Conservation (phyloP, 768 basidiomycete species). For the Rhodosporidiobolus odoratus region DNA sequence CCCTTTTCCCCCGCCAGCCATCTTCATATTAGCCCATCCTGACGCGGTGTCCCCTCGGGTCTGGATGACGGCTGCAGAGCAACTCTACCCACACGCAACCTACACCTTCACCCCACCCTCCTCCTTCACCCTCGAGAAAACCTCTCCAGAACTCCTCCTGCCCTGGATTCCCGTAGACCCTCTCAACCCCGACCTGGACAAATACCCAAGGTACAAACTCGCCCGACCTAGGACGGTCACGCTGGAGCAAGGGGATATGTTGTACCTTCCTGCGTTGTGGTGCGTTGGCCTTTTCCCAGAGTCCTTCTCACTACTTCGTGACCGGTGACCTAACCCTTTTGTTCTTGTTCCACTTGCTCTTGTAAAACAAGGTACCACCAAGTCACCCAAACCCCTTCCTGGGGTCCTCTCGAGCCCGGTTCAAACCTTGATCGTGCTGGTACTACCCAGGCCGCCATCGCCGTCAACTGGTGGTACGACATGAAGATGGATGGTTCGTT, state of each 20-base stretch:
- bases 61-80: too few relatives aligned
- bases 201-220: conserved; percentile 43
- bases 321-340: background rate
- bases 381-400: conserved; percentile 46
- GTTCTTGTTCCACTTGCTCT: conserved; percentile 14
- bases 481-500: conserved; percentile 50
- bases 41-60: too few relatives aligned
- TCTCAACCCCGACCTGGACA: conserved; percentile 45
- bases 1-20: background rate
- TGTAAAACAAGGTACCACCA: conserved; percentile 48
- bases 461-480: conserved; percentile 68
- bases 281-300: conserved; percentile 55
- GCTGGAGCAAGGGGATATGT: conserved; percentile 65
- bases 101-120: conserved; percentile 49
- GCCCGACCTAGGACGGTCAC: conserved; percentile 65
- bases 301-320: conserved; percentile 52
- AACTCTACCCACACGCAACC: conserved; percentile 61
- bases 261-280: conserved; percentile 91
- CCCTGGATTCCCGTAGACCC: conserved; percentile 84
- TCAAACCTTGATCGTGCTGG: background rate
- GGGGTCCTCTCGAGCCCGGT: background rate
- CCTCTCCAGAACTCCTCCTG: conserved; percentile 45
- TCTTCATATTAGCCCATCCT: background rate
- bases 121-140: conserved; percentile 1
- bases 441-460: conserved; percentile 42